phyloP scores from a whole-genome alignment of 768 basidiomycete genomes.

The Pleurotus cornucopiae region DNA sequence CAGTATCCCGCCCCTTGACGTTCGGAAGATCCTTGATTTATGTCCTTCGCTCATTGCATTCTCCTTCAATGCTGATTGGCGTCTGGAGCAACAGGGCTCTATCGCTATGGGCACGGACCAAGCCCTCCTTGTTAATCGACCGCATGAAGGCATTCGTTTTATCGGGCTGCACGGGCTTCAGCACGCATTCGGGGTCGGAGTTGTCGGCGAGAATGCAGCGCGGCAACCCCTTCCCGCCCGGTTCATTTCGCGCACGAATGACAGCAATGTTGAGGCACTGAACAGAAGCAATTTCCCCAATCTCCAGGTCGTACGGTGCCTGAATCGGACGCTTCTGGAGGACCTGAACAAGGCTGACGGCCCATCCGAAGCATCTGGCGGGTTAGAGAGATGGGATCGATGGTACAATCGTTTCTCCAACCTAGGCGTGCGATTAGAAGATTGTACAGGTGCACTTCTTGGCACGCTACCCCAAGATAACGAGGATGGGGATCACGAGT shows the following conservation, averaged over 20 bases:
- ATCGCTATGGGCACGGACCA: constrained; percentile 16
- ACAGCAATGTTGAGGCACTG: constrained; percentile 58
- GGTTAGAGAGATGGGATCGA: constrained; percentile 57
- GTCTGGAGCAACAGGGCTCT: constrained; percentile 17
- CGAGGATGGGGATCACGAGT: constrained; percentile 21
- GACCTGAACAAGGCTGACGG: constrained; percentile 55
- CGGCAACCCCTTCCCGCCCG: constrained; percentile 39
- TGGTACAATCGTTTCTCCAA: constrained; percentile 58
- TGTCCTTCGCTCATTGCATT: constrained; percentile 62
- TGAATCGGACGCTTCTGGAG: constrained; percentile 50
- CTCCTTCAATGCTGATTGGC: constrained; percentile 77
- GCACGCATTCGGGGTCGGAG: constrained; percentile 66
- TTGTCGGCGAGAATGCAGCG: constrained; percentile 36
- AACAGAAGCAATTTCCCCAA: constrained; percentile 55
- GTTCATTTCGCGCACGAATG: constrained; percentile 54
- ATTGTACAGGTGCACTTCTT: constrained; percentile 66
- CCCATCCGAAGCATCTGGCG: constrained; percentile 36
- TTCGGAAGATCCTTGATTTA: constrained; percentile 54
- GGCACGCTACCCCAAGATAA: constrained; percentile 42
- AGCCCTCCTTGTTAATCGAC: constrained; percentile 40
- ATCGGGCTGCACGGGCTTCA: constrained; percentile 69
- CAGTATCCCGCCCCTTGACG: constrained; percentile 50
- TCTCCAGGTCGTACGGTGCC: constrained; percentile 52
- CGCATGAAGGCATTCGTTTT: constrained; percentile 52
- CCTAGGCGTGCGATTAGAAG: constrained; percentile 60